A percentile compares a stretch with the other conserved stretches of the same genome.
Evolutionary conservation across 768 basidiomycete species (phyloP).

Genomic region (Naganishia friedmannii): DNA sequence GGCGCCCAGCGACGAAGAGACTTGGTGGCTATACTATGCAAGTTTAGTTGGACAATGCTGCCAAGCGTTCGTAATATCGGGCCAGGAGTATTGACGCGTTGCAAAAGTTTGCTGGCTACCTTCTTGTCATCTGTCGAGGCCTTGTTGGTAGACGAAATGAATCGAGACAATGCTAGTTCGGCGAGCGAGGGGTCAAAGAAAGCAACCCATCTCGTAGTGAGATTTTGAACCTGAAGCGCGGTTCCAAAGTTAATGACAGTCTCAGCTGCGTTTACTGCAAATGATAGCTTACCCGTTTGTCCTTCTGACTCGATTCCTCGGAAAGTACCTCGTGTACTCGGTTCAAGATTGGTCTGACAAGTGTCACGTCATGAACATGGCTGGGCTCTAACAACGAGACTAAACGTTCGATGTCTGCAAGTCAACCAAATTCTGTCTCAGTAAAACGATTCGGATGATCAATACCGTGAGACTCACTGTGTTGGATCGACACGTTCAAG

Average conservation of each 20-base stretch:
- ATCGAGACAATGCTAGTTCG: slow-evolving; percentile 7
- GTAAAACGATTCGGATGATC: neutral
- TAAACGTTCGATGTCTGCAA: neutral
- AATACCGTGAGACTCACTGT: neutral
- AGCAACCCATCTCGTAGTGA: slow-evolving; percentile 5
- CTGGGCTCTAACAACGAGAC: neutral
- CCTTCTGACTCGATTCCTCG: neutral
- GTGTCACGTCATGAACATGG: neutral
- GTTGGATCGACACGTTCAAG: neutral
- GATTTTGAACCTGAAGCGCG: neutral
- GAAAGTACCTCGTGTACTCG: neutral
- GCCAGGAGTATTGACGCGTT: neutral
- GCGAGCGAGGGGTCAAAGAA: slow-evolving; percentile 12
- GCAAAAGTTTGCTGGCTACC: slow-evolving; percentile 3
- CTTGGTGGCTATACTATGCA: neutral
- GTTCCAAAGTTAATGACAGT: neutral
- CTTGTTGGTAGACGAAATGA: neutral
- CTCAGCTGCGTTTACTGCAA: neutral
- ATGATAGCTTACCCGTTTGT: neutral
- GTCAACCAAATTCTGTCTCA: neutral
- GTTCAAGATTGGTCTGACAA: slow-evolving; percentile 5
- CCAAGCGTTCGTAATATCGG: neutral
- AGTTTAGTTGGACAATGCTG: neutral
- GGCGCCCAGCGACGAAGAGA: slow-evolving; percentile 14
- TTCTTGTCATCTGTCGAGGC: neutral